Evolutionary conservation across 441 rosid species (phyloP), one percentile per base, ranked within the genome.

Genomic region (Omphalea diandra): DNA sequence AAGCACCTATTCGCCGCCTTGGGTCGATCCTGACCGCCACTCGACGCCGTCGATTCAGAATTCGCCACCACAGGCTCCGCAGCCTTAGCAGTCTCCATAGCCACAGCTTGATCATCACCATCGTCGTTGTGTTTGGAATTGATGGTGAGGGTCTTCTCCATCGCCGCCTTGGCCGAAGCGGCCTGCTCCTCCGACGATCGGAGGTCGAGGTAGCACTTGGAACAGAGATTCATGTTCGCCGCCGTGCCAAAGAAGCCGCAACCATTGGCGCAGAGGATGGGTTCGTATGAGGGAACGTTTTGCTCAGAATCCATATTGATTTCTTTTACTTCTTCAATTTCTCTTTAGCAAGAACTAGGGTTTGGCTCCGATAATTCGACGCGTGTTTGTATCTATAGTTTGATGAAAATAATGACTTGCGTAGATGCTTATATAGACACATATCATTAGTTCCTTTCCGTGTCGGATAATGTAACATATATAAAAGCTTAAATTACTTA

Each of bases 301-400:
- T 88, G 87, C 75, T 90, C 90, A 14, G 98, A 72, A 53, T 90
- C 85, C 98, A 90, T 93, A n/a, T n/a, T n/a, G n/a, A n/a, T n/a
- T n/a, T n/a, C n/a, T n/a, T n/a, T n/a, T n/a, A n/a, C n/a, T n/a
- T n/a, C n/a, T n/a, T n/a, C n/a, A n/a, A n/a, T n/a, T n/a, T n/a
- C n/a, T n/a, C n/a, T n/a, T n/a, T n/a, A n/a, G n/a, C n/a, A n/a
- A n/a, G n/a, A n/a, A n/a, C n/a, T n/a, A n/a, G n/a, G n/a, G n/a
- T n/a, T n/a, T n/a, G n/a, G n/a, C n/a, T n/a, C n/a, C n/a, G n/a
- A n/a, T n/a, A n/a, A n/a, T n/a, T n/a, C n/a, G n/a, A n/a, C n/a
- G n/a, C n/a, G n/a, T n/a, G n/a, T n/a, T n/a, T n/a, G n/a, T n/a
- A n/a, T n/a, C n/a, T n/a, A n/a, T n/a, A n/a, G n/a, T n/a, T n/a